Conservation (phyloP, 148 eudicot species). For the Silene conica region DNA sequence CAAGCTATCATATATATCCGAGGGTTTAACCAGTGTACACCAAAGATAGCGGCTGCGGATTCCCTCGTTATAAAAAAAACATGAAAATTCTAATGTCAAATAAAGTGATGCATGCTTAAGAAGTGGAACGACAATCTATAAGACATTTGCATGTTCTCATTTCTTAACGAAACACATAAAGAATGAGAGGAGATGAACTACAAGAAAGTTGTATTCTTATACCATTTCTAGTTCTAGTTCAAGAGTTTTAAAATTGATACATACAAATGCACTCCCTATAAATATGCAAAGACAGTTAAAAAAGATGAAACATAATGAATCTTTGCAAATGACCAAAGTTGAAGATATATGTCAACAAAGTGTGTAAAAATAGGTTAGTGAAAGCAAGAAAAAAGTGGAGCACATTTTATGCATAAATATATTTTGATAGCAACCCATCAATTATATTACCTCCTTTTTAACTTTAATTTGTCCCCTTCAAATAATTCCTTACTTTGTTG, state of each 20-base stretch:
- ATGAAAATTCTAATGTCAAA: no score
- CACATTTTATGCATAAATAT: conserved; percentile 12
- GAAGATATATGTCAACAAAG: conserved; percentile 18
- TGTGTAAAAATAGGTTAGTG: no score
- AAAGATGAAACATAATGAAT: conserved; percentile 42
- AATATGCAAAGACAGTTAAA: conserved; percentile 10
- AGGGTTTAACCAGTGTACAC: no score
- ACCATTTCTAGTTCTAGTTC: conserved; percentile 1
- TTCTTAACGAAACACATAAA: conserved; percentile 14
- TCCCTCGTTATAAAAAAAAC: no score
- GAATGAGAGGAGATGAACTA: not conserved
- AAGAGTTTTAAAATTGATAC: not conserved
- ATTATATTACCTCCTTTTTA: conserved; percentile 9
- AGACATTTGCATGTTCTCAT: conserved; percentile 3
- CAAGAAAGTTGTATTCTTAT: conserved; percentile 1
- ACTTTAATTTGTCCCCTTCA: conserved; percentile 29
- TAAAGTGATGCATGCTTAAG: no score
- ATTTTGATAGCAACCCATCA: conserved; percentile 33
- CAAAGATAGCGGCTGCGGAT: no score
- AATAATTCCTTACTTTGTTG: conserved; percentile 23
- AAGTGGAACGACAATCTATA: not conserved
- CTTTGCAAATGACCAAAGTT: conserved; percentile 38
- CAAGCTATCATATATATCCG: no score
- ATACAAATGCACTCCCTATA: not conserved
- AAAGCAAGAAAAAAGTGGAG: conserved; percentile 8